These are phyloP conservation scores for Candida nanaspora DNA, from an alignment of 805 yeast genomes.

Conservation along the genomic window DNA sequence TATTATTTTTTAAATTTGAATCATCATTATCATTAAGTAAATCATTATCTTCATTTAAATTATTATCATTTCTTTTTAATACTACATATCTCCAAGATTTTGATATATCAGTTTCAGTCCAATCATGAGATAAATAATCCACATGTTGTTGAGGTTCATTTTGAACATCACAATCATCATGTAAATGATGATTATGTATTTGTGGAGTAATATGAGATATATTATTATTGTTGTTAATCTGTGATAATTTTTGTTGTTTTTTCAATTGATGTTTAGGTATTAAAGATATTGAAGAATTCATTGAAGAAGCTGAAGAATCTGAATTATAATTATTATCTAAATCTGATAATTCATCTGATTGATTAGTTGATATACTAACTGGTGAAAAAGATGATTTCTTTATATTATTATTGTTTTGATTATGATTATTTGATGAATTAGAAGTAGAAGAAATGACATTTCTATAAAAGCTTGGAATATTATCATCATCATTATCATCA, in stretches of 20 bases:
- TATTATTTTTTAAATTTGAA: background rate
- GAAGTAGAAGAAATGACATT: conserved; percentile 16
- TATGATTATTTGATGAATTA: background rate
- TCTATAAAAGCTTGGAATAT: conserved; percentile 20
- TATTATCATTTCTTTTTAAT: conserved; percentile 72
- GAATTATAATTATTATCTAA: conserved; percentile 17
- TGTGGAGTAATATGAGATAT: conserved; percentile 2
- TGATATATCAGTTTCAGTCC: conserved; percentile 92
- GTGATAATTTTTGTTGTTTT: conserved; percentile 8
- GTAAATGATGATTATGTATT: conserved; percentile 34
- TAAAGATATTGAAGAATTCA: conserved; percentile 13
- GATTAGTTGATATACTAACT: conserved; percentile 17
- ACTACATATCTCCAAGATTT: conserved; percentile 95
- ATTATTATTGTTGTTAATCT: conserved; percentile 12
- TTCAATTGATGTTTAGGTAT: conserved; percentile 25
- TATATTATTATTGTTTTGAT: background rate
- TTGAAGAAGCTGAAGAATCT: conserved; percentile 21
- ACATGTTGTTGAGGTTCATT: conserved; percentile 86
- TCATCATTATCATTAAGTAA: conserved; percentile 3
- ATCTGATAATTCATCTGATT: conserved; percentile 19
- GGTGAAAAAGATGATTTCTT: conserved; percentile 11
- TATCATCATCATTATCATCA: conserved; percentile 9
- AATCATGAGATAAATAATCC: conserved; percentile 89
- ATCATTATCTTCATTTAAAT: conserved; percentile 23
- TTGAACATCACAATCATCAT: conserved; percentile 76